Base-by-base conservation (phyloP, 1,139 yeast genomes). In the Zhuliangozyma blackwelliae region DNA sequence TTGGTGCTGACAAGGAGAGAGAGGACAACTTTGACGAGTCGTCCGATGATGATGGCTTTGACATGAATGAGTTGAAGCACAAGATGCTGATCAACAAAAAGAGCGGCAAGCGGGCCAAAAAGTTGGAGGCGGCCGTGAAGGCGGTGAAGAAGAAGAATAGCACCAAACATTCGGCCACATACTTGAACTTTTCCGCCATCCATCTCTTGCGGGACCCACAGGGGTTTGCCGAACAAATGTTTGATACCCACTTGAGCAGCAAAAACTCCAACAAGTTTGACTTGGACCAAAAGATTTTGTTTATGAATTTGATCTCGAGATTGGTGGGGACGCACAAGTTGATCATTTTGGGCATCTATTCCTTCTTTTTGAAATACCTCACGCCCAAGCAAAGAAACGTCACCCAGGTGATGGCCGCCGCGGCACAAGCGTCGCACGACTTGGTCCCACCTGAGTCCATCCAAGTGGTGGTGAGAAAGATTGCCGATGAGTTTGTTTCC, bases 351-450 rank as follows among this genome's bases (percentile, higher is more conserved):
- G 97, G 97, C 4, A 68, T 92, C 32, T 92, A 92, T 63, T 82
- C 97, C 1, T 89, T 78, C 56, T 82, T 92, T 63, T 65, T 89
- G 57, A 89, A 88, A 54, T 92, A 86, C 55, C 71, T 92, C 51
- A 90, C 96, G 2, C 97, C 98, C 33, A 90, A 90, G 59, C 97
- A 92, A 63, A 72, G 80, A 40, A 86, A 90, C 51, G 98, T 92
- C 33, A 94, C 99, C 1, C 95, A 89, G 61, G 82, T 92, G 45
- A 77, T 92, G 86, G 97, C 98, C 10, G 96, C 97, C 5, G 75
- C 87, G 35, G 99, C 97, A 0, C 98, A 94, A 64, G 89, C 97
- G 0, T 79, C 95, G 25, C 99, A 92, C 57, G 97, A 94, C 54
- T 72, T 90, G 54, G 96, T 92, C 7, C 98, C 99, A 25, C 98